Conservation (phyloP, 441 rosid genomes). For the Arabidopsis lyrata region DNA sequence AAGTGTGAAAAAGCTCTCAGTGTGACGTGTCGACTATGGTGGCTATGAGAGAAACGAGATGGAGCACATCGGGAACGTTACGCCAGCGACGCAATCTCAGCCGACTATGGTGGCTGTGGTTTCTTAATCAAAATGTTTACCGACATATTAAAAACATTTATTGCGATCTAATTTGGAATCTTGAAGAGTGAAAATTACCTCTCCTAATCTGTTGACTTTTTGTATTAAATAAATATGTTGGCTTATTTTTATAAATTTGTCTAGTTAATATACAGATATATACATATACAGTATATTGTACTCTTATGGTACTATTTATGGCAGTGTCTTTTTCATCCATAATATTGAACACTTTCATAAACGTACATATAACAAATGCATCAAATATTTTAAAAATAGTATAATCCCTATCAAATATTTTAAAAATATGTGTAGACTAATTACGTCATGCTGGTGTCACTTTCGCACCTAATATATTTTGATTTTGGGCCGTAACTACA, state of each 20-base stretch:
- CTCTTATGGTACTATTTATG: neutral
- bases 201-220: constrained; percentile 1
- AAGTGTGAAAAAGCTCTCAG: constrained; percentile 16
- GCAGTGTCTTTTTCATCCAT: neutral
- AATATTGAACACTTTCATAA: neutral
- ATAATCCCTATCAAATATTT: neutral
- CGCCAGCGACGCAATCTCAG: constrained; percentile 34
- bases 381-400: too few relatives aligned
- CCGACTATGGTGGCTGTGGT: constrained; percentile 21
- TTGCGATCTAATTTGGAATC: constrained; percentile 13
- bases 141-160: constrained; percentile 18
- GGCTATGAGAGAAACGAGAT: constrained; percentile 24
- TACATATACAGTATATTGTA: neutral
- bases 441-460: constrained; percentile 38
- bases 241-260: neutral
- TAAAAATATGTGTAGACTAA: neutral
- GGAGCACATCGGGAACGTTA: constrained; percentile 34
- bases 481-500: constrained; percentile 19
- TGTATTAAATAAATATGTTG: constrained; percentile 1
- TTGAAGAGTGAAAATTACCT: constrained; percentile 8
- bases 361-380: neutral
- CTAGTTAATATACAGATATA: neutral
- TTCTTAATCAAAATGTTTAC: constrained; percentile 20
- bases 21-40: neutral
- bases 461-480: constrained; percentile 24